These are phyloP conservation scores for Colletotrichum horii DNA, from an alignment of 2,329 filamentous ascomycete genomes.

Conservation along the genomic window DNA sequence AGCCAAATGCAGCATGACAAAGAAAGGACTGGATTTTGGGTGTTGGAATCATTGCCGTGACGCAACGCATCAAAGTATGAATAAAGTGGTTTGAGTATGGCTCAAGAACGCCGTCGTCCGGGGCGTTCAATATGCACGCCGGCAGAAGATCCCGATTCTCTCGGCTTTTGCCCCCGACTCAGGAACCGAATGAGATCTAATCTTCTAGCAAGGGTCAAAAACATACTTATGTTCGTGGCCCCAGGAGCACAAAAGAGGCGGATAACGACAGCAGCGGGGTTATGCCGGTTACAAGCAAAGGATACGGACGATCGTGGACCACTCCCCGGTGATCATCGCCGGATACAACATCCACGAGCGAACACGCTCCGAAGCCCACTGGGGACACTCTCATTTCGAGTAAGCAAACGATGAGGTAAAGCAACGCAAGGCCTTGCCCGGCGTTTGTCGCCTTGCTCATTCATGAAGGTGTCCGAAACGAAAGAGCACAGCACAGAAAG, in stretches of 20 bases:
- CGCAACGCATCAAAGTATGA: not conserved
- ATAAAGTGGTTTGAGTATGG: not conserved
- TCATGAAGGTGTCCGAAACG: not conserved
- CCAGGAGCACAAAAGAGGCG: not conserved
- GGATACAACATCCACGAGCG: not conserved
- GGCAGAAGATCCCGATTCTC: not conserved
- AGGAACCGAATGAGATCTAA: not conserved
- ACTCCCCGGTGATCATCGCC: not conserved
- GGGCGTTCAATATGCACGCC: not conserved
- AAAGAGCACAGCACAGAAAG: not conserved
- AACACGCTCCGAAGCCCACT: not conserved
- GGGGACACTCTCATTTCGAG: not conserved
- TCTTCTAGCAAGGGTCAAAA: not conserved
- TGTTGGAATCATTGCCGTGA: rapidly evolving
- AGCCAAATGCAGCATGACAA: not conserved
- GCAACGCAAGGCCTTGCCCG: not conserved
- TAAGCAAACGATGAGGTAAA: not conserved
- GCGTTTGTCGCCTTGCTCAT: not conserved
- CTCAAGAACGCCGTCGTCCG: not conserved
- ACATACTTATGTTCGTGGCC: not conserved
- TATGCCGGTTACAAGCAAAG: not conserved
- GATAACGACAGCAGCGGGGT: not conserved
- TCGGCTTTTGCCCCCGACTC: not conserved
- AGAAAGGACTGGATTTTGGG: not conserved
- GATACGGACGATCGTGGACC: not conserved